Evolutionary conservation across 345 rosid genomes (phyloP).

Genomic region (Rhizophora apiculata): DNA sequence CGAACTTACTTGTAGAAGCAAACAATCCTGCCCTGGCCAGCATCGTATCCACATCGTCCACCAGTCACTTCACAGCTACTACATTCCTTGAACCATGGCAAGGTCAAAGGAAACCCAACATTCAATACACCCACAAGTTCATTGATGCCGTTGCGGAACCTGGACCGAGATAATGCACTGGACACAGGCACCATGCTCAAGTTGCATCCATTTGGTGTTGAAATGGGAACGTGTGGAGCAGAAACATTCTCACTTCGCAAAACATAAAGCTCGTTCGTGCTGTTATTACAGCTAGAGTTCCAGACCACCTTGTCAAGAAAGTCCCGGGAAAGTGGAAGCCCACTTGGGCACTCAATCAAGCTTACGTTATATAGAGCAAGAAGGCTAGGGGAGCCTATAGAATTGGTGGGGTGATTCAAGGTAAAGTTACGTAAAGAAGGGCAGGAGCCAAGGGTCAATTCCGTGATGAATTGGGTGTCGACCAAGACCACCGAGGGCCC

Average conservation of each 20-base stretch:
- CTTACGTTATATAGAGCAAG: slow-evolving; percentile 11
- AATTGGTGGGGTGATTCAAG: background rate
- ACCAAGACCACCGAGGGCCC: slow-evolving; percentile 14
- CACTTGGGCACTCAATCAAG: slow-evolving; percentile 18
- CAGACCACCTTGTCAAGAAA: slow-evolving; percentile 8
- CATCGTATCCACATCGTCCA: slow-evolving; percentile 31
- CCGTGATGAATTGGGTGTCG: slow-evolving; percentile 20
- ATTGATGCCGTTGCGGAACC: background rate
- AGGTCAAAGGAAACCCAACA: slow-evolving; percentile 30
- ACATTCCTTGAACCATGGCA: slow-evolving; percentile 20
- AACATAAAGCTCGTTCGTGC: background rate
- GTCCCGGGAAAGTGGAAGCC: background rate
- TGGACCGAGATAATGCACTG: background rate
- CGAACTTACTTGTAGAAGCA: slow-evolving; percentile 29
- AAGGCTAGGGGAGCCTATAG: slow-evolving; percentile 11
- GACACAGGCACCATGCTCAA: slow-evolving; percentile 21
- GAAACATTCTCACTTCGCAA: background rate
- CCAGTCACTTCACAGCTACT: slow-evolving; percentile 9
- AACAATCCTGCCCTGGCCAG: background rate
- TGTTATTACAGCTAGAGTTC: slow-evolving; percentile 14
- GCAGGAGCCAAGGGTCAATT: slow-evolving; percentile 20
- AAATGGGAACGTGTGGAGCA: background rate
- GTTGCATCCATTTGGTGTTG: slow-evolving; percentile 18
- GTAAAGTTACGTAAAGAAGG: slow-evolving; percentile 21
- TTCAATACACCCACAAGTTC: slow-evolving; percentile 6